Base-by-base conservation (phyloP, 441 rosid species). In the Hura crepitans region DNA sequence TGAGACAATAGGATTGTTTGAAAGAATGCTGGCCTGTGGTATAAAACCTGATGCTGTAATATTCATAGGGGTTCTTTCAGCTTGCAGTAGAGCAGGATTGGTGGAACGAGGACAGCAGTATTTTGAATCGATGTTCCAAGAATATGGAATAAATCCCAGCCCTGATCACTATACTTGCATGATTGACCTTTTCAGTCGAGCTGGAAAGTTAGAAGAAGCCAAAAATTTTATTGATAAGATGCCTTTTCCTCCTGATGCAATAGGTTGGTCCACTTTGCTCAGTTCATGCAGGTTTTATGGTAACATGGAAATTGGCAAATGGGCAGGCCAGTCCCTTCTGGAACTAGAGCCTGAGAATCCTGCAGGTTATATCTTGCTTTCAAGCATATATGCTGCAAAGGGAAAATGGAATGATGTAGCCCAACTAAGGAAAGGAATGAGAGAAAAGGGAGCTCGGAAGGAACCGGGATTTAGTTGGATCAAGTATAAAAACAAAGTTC, bases 381-480 rank as follows among this genome's bases (percentile, higher is more conserved):
- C 90, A 13, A 83, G 89, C 74, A 85, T 94, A 68, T 94, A 87
- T 75, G 97, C 97, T 71, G 82, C 85, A 11, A 84, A 81, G 57
- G 88, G 88, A 58, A 67, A 83, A 75, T 92, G 97, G 96, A 89
- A 85, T 22, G 65, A 71, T 45, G 96, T 94, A 65, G 84, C 97
- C 7, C 85, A 85, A 68, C 66, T 92, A 65, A 86, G 89, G 75
- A 75, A 56, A 69, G 82, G 78, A 82, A 94, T 91, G 96, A 83
- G 86, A 81, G 90, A 81, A 59, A 85, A 78, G 69, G 87, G 93
- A 30, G 89, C 87, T 69, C 89, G 75, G 74, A 90, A 94, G 79
- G 97, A 90, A 81, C 97, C 96, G 0, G 98, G 98, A 68, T 93
- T 76, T 75, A 94, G 98, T 72, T 94, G 98, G 98, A 92, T 94